A percentile compares a stretch with the other conserved stretches of the same genome.
Evolutionary conservation across 495 filamentous ascomycete genomes (phyloP).

Genomic region (Ascobolus immersus): DNA sequence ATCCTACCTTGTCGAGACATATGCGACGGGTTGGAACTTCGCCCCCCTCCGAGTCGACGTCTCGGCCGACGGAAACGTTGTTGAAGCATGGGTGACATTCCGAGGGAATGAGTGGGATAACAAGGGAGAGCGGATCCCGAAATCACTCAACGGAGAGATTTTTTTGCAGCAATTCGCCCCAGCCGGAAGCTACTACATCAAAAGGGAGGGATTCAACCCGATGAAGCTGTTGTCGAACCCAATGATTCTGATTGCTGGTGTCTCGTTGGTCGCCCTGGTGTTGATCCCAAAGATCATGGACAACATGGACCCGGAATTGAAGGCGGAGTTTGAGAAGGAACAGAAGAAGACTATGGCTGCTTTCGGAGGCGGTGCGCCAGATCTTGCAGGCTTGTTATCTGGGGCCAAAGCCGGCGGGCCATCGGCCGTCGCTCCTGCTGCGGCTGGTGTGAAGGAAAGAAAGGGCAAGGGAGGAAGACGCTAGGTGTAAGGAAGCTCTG

Average conservation of each 20-base stretch:
- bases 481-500: no score
- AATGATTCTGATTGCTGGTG: conserved; percentile 75
- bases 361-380: no score
- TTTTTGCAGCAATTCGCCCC: conserved; percentile 8
- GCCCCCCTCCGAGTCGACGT: conserved; percentile 55
- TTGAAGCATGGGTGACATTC: conserved; percentile 60
- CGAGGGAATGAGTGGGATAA: conserved; percentile 73
- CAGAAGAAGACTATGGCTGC: conserved; percentile 38
- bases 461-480: no score
- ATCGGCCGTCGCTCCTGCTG: no score
- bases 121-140: conserved; percentile 33
- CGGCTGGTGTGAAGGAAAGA: no score
- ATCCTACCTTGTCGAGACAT: conserved; percentile 64
- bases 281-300: conserved; percentile 87
- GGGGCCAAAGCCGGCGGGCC: no score
- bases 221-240: conserved; percentile 65
- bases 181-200: conserved; percentile 9
- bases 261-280: conserved; percentile 54
- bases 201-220: conserved; percentile 19
- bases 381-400: no score
- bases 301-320: conserved; percentile 90
- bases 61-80: conserved; percentile 20
- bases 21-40: conserved; percentile 46
- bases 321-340: conserved; percentile 72
- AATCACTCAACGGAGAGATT: conserved; percentile 19